These are phyloP conservation scores for Penicillium sp. DNA, from an alignment of 2,329 filamentous ascomycete genomes.

Conservation along the genomic window DNA sequence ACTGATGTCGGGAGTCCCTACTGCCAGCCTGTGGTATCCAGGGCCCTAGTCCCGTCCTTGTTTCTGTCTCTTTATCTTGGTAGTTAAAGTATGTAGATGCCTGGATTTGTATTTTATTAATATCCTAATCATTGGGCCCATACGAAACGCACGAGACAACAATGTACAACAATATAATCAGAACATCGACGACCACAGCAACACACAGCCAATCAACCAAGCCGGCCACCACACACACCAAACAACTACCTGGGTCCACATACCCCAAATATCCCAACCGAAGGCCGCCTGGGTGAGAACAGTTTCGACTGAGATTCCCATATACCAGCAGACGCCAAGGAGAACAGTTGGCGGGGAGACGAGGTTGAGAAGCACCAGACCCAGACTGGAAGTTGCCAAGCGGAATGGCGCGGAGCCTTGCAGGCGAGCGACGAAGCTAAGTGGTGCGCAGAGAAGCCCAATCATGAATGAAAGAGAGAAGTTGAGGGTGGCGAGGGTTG, in stretches of 20 bases:
- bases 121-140: background rate
- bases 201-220: slow-evolving; percentile 57
- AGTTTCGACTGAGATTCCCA: slow-evolving; percentile 45
- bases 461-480: slow-evolving; percentile 83
- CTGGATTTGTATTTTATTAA: slow-evolving; percentile 2
- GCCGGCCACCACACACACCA: slow-evolving; percentile 95
- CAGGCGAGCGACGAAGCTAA: slow-evolving; percentile 57
- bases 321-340: slow-evolving; percentile 42
- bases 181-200: slow-evolving; percentile 31
- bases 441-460: slow-evolving; percentile 66
- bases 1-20: background rate
- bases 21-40: background rate
- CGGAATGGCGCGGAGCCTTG: slow-evolving; percentile 17
- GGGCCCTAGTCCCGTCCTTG: background rate
- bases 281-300: slow-evolving; percentile 67
- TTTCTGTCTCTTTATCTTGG: background rate
- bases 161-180: slow-evolving; percentile 7
- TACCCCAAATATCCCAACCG: slow-evolving; percentile 79
- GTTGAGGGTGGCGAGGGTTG: slow-evolving; percentile 86
- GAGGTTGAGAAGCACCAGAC: slow-evolving; percentile 48
- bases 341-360: slow-evolving; percentile 54
- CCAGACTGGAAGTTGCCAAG: slow-evolving; percentile 27
- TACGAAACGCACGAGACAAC: background rate
- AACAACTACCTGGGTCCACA: slow-evolving; percentile 81
- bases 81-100: background rate